Evolutionary conservation across 2,329 filamentous ascomycete genomes (phyloP).

Genomic region (Cladosporium phlei): DNA sequence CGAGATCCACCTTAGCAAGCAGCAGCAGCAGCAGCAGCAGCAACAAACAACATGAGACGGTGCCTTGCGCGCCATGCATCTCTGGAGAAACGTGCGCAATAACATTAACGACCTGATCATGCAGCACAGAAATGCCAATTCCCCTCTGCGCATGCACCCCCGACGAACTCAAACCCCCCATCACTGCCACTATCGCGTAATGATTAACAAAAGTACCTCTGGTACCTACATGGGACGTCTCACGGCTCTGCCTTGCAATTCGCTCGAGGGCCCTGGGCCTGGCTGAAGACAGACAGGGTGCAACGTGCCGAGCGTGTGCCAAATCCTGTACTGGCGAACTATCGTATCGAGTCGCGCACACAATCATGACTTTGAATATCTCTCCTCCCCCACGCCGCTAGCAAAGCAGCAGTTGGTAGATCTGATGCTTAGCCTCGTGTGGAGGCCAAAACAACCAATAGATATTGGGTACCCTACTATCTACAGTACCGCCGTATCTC

Average conservation of each 20-base stretch:
- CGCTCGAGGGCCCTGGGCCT: constrained; percentile 4
- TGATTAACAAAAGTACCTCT: constrained; percentile 2
- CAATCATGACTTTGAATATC: too few relatives aligned
- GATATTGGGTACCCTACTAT: too few relatives aligned
- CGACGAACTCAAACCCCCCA: constrained; percentile 1
- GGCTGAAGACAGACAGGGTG: constrained; percentile 9
- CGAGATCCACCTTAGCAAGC: too few relatives aligned
- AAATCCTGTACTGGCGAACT: not conserved
- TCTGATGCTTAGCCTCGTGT: constrained; percentile 6
- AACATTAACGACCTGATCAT: not conserved
- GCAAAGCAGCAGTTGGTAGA: not conserved
- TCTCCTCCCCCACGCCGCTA: constrained; percentile 7
- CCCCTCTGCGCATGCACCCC: not conserved
- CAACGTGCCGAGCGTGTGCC: not conserved
- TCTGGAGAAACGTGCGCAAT: constrained; percentile 9
- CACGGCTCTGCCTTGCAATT: constrained; percentile 8
- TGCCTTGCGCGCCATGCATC: constrained; percentile 12
- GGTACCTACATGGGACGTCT: too few relatives aligned
- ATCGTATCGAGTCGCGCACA: too few relatives aligned
- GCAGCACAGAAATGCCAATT: too few relatives aligned
- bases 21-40: too few relatives aligned
- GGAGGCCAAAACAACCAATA: not conserved
- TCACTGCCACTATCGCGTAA: constrained; percentile 7
- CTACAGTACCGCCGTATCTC: too few relatives aligned
- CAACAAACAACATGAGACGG: constrained; percentile 10